Percentiles rank a stretch among this genome's conserved stretches.
These are phyloP conservation scores for Ophiosphaerella herpotricha DNA, from an alignment of 2,329 filamentous ascomycete species.

Conservation along the genomic window DNA sequence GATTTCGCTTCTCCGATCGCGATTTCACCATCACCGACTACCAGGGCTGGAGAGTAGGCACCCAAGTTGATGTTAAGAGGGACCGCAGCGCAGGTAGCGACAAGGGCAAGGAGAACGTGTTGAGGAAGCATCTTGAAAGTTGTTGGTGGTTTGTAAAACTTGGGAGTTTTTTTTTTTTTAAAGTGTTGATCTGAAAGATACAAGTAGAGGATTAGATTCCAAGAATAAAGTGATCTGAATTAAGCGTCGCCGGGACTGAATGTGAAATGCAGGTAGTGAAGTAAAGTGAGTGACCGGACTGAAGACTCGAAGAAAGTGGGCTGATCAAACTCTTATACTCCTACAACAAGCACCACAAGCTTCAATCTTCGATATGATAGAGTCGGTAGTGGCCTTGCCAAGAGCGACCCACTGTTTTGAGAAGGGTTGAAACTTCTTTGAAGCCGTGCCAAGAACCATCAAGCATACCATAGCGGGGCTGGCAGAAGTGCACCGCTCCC, in stretches of 20 bases:
- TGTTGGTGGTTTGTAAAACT: constrained; percentile 17
- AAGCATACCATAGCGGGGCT: constrained; percentile 33
- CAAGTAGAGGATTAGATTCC: constrained; percentile 13
- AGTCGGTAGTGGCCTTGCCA: constrained; percentile 29
- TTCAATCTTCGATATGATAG: constrained; percentile 4
- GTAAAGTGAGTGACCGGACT: constrained; percentile 47
- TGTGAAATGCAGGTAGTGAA: constrained; percentile 33
- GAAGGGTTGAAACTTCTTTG: constrained; percentile 46
- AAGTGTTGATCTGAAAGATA: constrained; percentile 5
- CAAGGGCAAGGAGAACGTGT: constrained; percentile 42
- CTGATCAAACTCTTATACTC: constrained; percentile 34
- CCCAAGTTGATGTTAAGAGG: constrained; percentile 60
- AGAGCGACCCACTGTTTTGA: constrained; percentile 38
- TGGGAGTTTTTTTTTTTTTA: constrained; percentile 16
- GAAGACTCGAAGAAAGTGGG: constrained; percentile 35
- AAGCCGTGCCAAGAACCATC: constrained; percentile 42
- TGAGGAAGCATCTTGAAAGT: constrained; percentile 44
- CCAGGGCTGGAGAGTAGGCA: constrained; percentile 57
- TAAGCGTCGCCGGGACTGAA: constrained; percentile 35
- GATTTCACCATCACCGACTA: constrained; percentile 60
- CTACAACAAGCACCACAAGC: constrained; percentile 9
- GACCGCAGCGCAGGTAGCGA: constrained; percentile 46
- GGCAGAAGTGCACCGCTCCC: constrained; percentile 18
- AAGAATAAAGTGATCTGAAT: constrained; percentile 23
- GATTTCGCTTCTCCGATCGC: constrained; percentile 51